Percentiles rank a stretch among this genome's conserved stretches.
These are phyloP conservation scores for Cladobotryum mycophilum DNA, from an alignment of 2,329 filamentous ascomycete genomes.

Conservation along the genomic window DNA sequence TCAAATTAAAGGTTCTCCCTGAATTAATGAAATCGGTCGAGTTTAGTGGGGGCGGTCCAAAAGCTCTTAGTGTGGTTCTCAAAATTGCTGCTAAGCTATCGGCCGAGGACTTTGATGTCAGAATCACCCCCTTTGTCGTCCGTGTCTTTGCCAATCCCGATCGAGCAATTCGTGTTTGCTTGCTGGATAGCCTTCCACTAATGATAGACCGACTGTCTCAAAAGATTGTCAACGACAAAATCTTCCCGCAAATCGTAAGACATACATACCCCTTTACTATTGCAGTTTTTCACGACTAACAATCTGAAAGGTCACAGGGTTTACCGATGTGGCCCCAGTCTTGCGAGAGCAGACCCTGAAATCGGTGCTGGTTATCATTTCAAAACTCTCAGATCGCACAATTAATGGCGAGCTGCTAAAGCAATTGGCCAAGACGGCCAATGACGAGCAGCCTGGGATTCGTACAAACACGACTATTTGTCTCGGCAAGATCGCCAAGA, in stretches of 20 bases:
- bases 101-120: conserved; percentile 81
- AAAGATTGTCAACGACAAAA: conserved; percentile 89
- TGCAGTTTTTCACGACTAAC: conserved; percentile 19
- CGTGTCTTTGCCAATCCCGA: conserved; percentile 87
- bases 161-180: conserved; percentile 80
- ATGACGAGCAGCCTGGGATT: conserved; percentile 95
- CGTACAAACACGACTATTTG: conserved; percentile 98
- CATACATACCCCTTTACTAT: not conserved
- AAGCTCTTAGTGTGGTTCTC: conserved; percentile 80
- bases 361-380: conserved; percentile 78
- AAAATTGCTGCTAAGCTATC: conserved; percentile 85
- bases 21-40: conserved; percentile 98
- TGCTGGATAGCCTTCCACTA: conserved; percentile 78
- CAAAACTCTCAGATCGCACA: conserved; percentile 84
- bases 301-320: conserved; percentile 68
- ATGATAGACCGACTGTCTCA: conserved; percentile 90
- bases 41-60: conserved; percentile 90
- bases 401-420: conserved; percentile 90
- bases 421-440: conserved; percentile 89
- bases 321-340: conserved; percentile 83
- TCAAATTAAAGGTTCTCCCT: conserved; percentile 92
- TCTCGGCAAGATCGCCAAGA: conserved; percentile 89
- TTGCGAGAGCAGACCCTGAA: conserved; percentile 96
- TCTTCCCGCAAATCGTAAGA: conserved; percentile 82
- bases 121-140: conserved; percentile 79